Percentiles rank a stretch among this genome's conserved stretches.
phyloP scores from a whole-genome alignment of 2,329 filamentous ascomycete genomes.

The Alternaria burnsii region DNA sequence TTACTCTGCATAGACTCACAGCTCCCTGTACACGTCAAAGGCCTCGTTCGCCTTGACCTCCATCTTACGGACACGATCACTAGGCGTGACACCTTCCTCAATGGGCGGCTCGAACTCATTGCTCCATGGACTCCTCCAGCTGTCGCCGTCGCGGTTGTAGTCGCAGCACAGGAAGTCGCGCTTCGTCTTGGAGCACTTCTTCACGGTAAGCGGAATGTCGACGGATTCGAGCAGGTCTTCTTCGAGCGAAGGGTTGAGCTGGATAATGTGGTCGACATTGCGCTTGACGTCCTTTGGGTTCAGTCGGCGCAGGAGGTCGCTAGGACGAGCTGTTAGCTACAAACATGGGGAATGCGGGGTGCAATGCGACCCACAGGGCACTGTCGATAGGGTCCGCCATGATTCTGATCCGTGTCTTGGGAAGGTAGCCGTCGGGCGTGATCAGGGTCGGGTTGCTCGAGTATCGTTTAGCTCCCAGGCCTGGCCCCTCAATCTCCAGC shows the following conservation, averaged over 20 bases:
- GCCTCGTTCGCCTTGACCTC: slow-evolving; percentile 94
- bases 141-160: slow-evolving; percentile 99
- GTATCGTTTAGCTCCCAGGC: slow-evolving; percentile 25
- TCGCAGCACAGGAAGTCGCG: slow-evolving; percentile 98
- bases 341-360: neutral
- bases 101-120: slow-evolving; percentile 97
- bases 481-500: slow-evolving; percentile 28
- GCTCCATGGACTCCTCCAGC: slow-evolving; percentile 97
- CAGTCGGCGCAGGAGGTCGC: slow-evolving; percentile 96
- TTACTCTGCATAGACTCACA: slow-evolving; percentile 59
- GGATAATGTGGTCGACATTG: slow-evolving; percentile 89
- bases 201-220: slow-evolving; percentile 89
- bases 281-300: slow-evolving; percentile 90
- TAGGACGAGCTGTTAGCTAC: slow-evolving; percentile 52
- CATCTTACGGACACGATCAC: slow-evolving; percentile 90
- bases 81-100: slow-evolving; percentile 83
- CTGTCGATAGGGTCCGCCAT: slow-evolving; percentile 64
- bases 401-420: slow-evolving; percentile 15
- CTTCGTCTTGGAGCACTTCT: slow-evolving; percentile 85
- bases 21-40: slow-evolving; percentile 94
- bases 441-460: slow-evolving; percentile 26
- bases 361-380: slow-evolving; percentile 68
- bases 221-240: slow-evolving; percentile 98
- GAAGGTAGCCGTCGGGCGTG: slow-evolving; percentile 18
- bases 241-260: slow-evolving; percentile 87